Conservation (phyloP, 179 eudicot species). For the Beta corolliflora region DNA sequence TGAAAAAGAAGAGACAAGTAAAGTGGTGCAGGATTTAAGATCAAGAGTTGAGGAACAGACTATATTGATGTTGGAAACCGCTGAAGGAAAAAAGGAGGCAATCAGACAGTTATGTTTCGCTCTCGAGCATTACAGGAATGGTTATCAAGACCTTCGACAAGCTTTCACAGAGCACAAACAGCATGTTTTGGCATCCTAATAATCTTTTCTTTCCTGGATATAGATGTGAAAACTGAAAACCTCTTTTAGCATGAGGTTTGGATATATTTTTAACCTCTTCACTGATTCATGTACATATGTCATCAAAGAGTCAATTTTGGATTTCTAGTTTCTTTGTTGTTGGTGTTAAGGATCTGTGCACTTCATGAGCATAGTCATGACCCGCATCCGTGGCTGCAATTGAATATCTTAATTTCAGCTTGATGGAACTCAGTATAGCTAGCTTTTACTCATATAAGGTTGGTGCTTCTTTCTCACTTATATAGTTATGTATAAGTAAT, state of each 20-base stretch:
- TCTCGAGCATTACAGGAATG: constrained; percentile 72
- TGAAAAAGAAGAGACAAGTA: constrained; percentile 25
- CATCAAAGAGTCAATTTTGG: constrained; percentile 9
- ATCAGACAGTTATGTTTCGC: constrained; percentile 85
- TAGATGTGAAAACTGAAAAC: background rate
- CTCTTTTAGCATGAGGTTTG: constrained; percentile 12
- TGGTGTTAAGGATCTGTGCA: constrained; percentile 3
- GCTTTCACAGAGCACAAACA: constrained; percentile 57
- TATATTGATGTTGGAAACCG: constrained; percentile 51
- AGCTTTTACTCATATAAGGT: constrained; percentile 2
- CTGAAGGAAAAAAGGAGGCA: constrained; percentile 82
- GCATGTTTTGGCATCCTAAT: constrained; percentile 49
- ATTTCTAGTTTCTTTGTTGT: background rate
- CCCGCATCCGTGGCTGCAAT: background rate
- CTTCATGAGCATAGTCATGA: background rate
- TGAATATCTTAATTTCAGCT: background rate
- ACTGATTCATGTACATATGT: constrained; percentile 11
- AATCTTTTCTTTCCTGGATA: background rate
- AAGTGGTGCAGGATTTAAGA: constrained; percentile 44
- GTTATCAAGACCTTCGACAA: constrained; percentile 58
- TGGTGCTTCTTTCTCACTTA: background rate
- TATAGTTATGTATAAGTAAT: too few species aligned
- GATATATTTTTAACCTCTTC: background rate
- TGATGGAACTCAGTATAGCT: constrained; percentile 7
- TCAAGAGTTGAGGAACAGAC: constrained; percentile 54